Base-by-base conservation (phyloP, 75 land plant species). In the Pseudotsuga menziesii region DNA sequence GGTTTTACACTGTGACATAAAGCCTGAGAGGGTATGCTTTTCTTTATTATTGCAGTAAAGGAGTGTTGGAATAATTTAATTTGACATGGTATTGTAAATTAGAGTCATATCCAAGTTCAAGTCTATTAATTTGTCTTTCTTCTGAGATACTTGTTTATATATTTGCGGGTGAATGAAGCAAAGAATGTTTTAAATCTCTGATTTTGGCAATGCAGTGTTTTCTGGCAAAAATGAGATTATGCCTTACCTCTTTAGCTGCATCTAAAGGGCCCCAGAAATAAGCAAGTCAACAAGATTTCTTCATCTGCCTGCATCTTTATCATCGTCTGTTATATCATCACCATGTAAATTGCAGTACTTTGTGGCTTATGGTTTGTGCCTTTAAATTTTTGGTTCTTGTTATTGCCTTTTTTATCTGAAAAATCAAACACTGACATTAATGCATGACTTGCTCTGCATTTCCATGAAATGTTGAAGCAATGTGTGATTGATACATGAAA, bases 161-260 rank as follows among this genome's bases (percentile, higher is more conserved):
- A 29, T 78, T 54, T 35, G 17, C 82, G 95, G 98, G 99, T 97
- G n/a, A 97, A 97, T 84, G 98, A 95, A 56, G 85, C 94, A 3
- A 95, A 93, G 76, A 95, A 92, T 83, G 94, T 95, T 35, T 81
- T 97, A 55, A 97, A 97, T 79, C 96, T 97, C 75, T 86, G 99
- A 97, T 80, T 97, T 97, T 85, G 99, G 99, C 25, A 95, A 92
- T 91, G 98, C 98, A 12, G 95, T 97, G 96, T 97, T 93, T 90
- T 94, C 98, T 83, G 96, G 99, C 6, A 92, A 95, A 76, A 97
- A 97, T 80, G 99, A 97, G 74, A 91, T 95, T 44, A 95, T 96
- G 56, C 99, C 99, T 22, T 97, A 95, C 77, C 96, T 97, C 63
- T 98, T 95, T 20, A 97, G 99, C 88, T 96, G 99, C 39, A 93